Conservation (phyloP, 2,329 filamentous ascomycete species). For the Ophiosphaerella korrae region DNA sequence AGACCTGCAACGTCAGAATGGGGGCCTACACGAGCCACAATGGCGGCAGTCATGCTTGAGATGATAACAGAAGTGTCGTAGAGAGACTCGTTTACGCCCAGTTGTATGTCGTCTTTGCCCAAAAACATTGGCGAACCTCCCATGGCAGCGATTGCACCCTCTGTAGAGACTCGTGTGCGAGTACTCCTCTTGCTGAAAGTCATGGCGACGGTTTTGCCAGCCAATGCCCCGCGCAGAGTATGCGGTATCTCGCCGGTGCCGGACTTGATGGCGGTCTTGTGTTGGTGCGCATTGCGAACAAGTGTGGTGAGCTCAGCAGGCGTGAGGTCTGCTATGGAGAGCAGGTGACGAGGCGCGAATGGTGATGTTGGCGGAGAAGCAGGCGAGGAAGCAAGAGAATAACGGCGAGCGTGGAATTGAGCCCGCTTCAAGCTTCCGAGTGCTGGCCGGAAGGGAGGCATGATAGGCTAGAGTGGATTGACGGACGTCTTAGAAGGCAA, state of each 20-base stretch:
- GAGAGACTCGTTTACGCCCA: constrained; percentile 62
- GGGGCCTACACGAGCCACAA: constrained; percentile 58
- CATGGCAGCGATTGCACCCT: constrained; percentile 85
- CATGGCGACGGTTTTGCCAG: constrained; percentile 85
- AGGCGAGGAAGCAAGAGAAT: constrained; percentile 35
- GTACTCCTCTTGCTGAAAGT: constrained; percentile 97
- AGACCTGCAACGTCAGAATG: constrained; percentile 57
- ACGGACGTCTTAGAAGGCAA: constrained; percentile 7
- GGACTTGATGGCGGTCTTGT: constrained; percentile 79
- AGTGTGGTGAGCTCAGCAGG: constrained; percentile 79
- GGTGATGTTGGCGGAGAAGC: constrained; percentile 57
- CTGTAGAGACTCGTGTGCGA: constrained; percentile 89
- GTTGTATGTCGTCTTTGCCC: constrained; percentile 92
- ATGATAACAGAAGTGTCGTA: constrained; percentile 53
- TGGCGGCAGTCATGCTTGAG: constrained; percentile 68
- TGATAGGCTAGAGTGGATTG: constrained; percentile 19
- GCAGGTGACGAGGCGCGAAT: constrained; percentile 78
- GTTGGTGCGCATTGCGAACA: constrained; percentile 77
- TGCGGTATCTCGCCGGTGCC: constrained; percentile 60
- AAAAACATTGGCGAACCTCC: constrained; percentile 96
- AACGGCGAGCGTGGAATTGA: constrained; percentile 23
- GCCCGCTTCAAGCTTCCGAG: constrained; percentile 39
- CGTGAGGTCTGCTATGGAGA: constrained; percentile 87
- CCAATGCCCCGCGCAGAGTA: constrained; percentile 65
- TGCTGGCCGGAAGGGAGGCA: constrained; percentile 41